phyloP scores from a whole-genome alignment of 106 monocot species.

The Triglochin maritima region DNA sequence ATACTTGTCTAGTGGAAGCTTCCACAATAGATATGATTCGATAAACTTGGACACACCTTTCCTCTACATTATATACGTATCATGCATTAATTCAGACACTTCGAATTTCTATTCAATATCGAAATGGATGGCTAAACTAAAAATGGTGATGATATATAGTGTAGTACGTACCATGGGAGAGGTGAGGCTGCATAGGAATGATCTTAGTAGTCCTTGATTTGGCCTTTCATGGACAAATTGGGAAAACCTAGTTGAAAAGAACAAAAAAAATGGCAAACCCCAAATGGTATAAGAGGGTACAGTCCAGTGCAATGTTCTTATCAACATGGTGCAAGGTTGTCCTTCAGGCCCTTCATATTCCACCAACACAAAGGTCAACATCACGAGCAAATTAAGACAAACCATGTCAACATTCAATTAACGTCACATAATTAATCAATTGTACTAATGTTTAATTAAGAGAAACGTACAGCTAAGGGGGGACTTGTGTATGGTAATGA shows the following conservation, averaged over 20 bases:
- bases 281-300: conserved; percentile 26
- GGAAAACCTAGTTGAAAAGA: conserved; percentile 22
- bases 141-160: no score
- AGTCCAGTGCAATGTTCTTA: conserved; percentile 20
- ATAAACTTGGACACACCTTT: conserved; percentile 64
- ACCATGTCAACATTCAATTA: no score
- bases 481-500: no score
- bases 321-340: conserved; percentile 25
- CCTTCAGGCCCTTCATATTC: background rate
- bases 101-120: no score
- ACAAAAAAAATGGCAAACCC: conserved; percentile 20
- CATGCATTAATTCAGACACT: background rate
- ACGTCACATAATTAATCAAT: no score
- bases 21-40: conserved; percentile 65
- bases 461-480: no score
- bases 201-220: conserved; percentile 10
- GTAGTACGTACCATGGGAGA: background rate
- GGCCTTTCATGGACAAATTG: conserved; percentile 20
- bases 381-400: no score
- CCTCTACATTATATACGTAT: conserved; percentile 27
- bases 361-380: background rate
- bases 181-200: conserved; percentile 9
- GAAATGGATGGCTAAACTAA: no score
- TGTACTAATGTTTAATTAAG: no score
- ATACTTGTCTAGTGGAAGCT: conserved; percentile 58